Percentiles rank a stretch among this genome's conserved stretches.
Evolutionary conservation across 768 basidiomycete species (phyloP).

Genomic region (Termitomyces sp.): DNA sequence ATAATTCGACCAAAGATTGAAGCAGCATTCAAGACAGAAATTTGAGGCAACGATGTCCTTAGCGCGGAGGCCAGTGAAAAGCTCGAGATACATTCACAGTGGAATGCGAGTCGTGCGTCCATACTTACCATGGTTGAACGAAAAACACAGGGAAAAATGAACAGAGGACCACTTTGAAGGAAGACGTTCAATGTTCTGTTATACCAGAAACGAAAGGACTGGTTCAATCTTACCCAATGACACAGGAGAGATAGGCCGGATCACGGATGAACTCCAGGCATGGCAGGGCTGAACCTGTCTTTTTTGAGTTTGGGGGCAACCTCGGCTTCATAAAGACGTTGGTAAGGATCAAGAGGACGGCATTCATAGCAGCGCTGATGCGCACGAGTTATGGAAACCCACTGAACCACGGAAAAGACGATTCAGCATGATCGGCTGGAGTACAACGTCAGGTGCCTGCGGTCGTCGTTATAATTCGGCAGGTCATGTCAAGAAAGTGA

Average conservation of each 20-base stretch:
- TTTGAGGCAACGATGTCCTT: slow-evolving; percentile 22
- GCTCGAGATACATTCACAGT: slow-evolving; percentile 32
- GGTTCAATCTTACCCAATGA: slow-evolving; percentile 16
- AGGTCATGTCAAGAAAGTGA: neutral
- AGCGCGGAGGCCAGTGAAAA: neutral
- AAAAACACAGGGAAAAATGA: slow-evolving; percentile 47
- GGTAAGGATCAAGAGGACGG: slow-evolving; percentile 31
- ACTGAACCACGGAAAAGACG: slow-evolving; percentile 34
- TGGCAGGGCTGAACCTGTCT: slow-evolving; percentile 22
- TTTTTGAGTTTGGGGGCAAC: slow-evolving; percentile 33
- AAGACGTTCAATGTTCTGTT: neutral
- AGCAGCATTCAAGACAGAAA: slow-evolving; percentile 54
- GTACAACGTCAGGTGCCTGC: slow-evolving; percentile 50
- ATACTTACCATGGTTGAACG: slow-evolving; percentile 46
- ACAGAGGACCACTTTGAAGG: slow-evolving; percentile 24
- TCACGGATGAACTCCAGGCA: slow-evolving; percentile 32
- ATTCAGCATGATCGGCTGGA: slow-evolving; percentile 63
- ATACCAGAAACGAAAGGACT: neutral
- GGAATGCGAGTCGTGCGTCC: slow-evolving; percentile 42
- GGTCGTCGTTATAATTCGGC: neutral
- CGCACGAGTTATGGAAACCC: slow-evolving; percentile 42
- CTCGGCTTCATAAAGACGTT: slow-evolving; percentile 33
- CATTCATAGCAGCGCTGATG: slow-evolving; percentile 35
- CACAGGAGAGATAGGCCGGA: slow-evolving; percentile 26
- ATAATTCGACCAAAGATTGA: slow-evolving; percentile 49